Conservation (phyloP, 1,284 basidiomycete genomes). For the Ceraceosorus guamensis region DNA sequence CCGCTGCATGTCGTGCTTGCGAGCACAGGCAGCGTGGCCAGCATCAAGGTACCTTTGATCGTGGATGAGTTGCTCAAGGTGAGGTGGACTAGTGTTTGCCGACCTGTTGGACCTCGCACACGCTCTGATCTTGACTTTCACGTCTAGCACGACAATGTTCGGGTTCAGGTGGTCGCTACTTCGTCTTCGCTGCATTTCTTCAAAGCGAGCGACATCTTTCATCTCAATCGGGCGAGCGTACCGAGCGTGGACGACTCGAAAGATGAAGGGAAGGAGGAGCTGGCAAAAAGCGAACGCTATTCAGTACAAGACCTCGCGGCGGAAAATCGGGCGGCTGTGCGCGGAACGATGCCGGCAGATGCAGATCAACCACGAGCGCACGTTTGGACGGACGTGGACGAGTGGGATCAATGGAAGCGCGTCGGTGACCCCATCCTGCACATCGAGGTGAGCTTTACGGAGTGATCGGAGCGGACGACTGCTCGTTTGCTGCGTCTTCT, state of each 20-base stretch:
- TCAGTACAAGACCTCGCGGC: constrained; percentile 17
- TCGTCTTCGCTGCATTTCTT: constrained; percentile 72
- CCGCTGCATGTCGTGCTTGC: constrained; percentile 67
- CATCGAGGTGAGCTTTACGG: constrained; percentile 65
- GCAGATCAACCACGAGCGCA: constrained; percentile 49
- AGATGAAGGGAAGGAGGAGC: no score
- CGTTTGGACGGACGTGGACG: constrained; percentile 84
- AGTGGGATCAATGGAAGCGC: constrained; percentile 68
- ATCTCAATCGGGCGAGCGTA: background rate
- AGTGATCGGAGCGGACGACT: background rate
- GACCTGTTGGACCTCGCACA: constrained; percentile 12
- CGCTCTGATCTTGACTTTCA: constrained; percentile 3
- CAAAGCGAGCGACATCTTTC: constrained; percentile 48
- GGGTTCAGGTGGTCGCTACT: constrained; percentile 77
- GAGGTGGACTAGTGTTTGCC: constrained; percentile 39
- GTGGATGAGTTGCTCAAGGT: constrained; percentile 68
- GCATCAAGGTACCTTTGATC: constrained; percentile 84
- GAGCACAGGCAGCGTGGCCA: constrained; percentile 86
- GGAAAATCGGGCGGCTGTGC: constrained; percentile 21
- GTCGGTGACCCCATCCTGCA: constrained; percentile 90
- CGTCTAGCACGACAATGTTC: constrained; percentile 62
- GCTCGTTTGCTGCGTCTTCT: background rate
- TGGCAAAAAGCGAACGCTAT: constrained; percentile 1
- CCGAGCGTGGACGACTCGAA: constrained; percentile 7
- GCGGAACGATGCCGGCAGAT: constrained; percentile 48